A percentile compares a stretch with the other conserved stretches of the same genome.
Conservation (phyloP, 2,329 filamentous ascomycete genomes). For the Chaetomiaceae sp. region DNA sequence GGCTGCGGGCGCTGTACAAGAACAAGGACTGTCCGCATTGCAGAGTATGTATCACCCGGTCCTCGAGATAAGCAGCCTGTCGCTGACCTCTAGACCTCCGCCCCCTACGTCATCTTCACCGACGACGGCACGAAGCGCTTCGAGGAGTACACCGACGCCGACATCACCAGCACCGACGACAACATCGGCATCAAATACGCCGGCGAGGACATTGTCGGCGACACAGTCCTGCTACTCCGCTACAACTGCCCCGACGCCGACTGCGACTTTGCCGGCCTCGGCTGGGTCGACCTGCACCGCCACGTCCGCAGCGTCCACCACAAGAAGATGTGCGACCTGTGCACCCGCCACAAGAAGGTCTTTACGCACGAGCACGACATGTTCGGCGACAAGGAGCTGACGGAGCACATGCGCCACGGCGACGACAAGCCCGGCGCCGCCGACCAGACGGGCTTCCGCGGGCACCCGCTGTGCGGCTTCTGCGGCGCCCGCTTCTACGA, state of each 20-base stretch:
- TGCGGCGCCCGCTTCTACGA: slow-evolving; percentile 92
- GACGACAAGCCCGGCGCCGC: slow-evolving; percentile 86
- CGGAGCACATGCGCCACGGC: slow-evolving; percentile 82
- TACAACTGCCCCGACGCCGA: slow-evolving; percentile 90
- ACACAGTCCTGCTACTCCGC: slow-evolving; percentile 79
- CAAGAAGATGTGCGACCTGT: slow-evolving; percentile 89
- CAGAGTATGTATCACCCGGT: slow-evolving; percentile 62
- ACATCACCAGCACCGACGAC: slow-evolving; percentile 74
- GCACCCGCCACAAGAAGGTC: slow-evolving; percentile 90
- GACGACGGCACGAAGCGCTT: slow-evolving; percentile 77
- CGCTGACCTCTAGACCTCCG: slow-evolving; percentile 45
- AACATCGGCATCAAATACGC: slow-evolving; percentile 91
- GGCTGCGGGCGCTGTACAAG: slow-evolving; percentile 91
- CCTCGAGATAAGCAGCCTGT: background rate
- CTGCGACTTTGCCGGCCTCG: slow-evolving; percentile 75
- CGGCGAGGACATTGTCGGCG: slow-evolving; percentile 81
- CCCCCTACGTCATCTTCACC: slow-evolving; percentile 85
- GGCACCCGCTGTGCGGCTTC: slow-evolving; percentile 91
- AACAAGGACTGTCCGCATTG: slow-evolving; percentile 96
- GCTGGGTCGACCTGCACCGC: slow-evolving; percentile 55
- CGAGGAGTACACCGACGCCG: slow-evolving; percentile 70
- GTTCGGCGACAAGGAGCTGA: slow-evolving; percentile 74
- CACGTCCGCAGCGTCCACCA: slow-evolving; percentile 80
- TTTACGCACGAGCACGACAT: slow-evolving; percentile 97
- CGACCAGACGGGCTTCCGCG: slow-evolving; percentile 93